Conservation (phyloP, 345 rosid species). For the Anastatica hierochuntica region DNA sequence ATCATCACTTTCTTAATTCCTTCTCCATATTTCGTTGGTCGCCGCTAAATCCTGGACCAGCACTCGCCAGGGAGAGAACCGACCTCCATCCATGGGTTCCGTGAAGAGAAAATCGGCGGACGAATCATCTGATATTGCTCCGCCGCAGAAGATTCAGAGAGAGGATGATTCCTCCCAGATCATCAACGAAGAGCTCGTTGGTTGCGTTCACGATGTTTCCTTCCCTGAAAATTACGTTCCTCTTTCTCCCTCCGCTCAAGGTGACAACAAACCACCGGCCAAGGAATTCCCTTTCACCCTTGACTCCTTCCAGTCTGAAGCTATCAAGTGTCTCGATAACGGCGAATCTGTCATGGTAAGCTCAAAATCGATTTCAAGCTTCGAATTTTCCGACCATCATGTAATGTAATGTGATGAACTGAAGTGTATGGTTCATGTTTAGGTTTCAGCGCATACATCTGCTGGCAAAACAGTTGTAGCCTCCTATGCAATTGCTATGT, state of each 20-base stretch:
- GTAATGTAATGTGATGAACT: not conserved
- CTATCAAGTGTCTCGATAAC: slow-evolving; percentile 77
- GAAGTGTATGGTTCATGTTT: slow-evolving; percentile 9
- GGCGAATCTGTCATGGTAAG: slow-evolving; percentile 90
- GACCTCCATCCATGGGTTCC: slow-evolving; percentile 34
- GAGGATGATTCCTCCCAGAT: slow-evolving; percentile 24
- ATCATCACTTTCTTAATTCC: not conserved
- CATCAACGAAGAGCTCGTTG: slow-evolving; percentile 30
- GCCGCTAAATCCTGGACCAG: slow-evolving; percentile 4
- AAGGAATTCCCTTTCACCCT: slow-evolving; percentile 88
- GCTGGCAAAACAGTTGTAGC: slow-evolving; percentile 99
- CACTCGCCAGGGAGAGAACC: not conserved
- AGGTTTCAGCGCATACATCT: slow-evolving; percentile 99
- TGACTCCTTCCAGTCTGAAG: slow-evolving; percentile 92
- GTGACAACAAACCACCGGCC: slow-evolving; percentile 56
- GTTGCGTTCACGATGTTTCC: slow-evolving; percentile 76
- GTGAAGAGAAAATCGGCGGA: slow-evolving; percentile 53
- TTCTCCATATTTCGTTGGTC: not conserved
- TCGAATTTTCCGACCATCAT: not conserved
- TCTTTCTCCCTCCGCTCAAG: slow-evolving; percentile 23
- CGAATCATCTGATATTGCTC: slow-evolving; percentile 25
- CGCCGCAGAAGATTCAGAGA: slow-evolving; percentile 38
- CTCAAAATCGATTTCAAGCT: not conserved
- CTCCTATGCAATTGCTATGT: slow-evolving; percentile 90
- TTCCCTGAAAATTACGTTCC: slow-evolving; percentile 57